These are phyloP conservation scores for Rhynchosporium secalis DNA, from an alignment of 2,329 filamentous ascomycete genomes.

Conservation along the genomic window DNA sequence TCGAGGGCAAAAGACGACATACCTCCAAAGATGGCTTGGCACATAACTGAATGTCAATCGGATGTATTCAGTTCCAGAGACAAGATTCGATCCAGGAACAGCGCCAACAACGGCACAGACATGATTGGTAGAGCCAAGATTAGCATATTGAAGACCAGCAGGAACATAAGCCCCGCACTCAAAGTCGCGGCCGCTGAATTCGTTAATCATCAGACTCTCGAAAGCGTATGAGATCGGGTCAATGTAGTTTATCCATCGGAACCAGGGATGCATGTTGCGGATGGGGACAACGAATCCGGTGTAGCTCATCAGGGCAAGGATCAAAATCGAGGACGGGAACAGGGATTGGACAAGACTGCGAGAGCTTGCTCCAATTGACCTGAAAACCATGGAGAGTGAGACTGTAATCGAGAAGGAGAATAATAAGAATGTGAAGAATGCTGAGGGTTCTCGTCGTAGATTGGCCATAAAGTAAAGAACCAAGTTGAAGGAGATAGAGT, in stretches of 20 bases:
- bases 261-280: conserved; percentile 73
- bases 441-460: conserved; percentile 59
- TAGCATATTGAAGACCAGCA: conserved; percentile 19
- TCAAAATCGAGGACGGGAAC: conserved; percentile 56
- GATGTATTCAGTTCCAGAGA: conserved; percentile 60
- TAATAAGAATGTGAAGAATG: conserved; percentile 76
- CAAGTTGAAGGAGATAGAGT: conserved; percentile 75
- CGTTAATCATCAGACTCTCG: conserved; percentile 78
- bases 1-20: background rate
- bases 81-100: conserved; percentile 49
- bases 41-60: conserved; percentile 56
- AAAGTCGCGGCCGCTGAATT: conserved; percentile 48
- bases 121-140: conserved; percentile 19
- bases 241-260: conserved; percentile 74
- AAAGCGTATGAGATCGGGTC: conserved; percentile 69
- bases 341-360: conserved; percentile 66
- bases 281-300: conserved; percentile 46
- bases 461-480: conserved; percentile 86
- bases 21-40: conserved; percentile 60
- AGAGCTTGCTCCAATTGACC: conserved; percentile 73
- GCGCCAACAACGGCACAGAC: conserved; percentile 61
- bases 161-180: conserved; percentile 29
- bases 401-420: conserved; percentile 30
- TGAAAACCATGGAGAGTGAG: conserved; percentile 83
- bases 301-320: conserved; percentile 32